Evolutionary conservation across 1,284 basidiomycete genomes (phyloP).

Genomic region (Agroathelia rolfsii): DNA sequence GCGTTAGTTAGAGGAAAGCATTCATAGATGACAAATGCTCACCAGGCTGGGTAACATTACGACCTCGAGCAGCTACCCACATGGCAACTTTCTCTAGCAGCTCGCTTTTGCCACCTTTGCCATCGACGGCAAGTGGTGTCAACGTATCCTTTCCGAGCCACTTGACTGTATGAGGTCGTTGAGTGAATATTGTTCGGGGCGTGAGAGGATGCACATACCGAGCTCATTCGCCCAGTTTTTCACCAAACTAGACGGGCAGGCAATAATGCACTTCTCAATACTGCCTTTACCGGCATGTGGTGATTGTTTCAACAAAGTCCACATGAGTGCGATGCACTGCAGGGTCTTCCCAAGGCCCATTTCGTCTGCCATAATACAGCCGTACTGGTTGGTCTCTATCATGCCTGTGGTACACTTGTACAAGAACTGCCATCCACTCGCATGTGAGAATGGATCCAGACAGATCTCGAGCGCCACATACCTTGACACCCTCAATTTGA

Average conservation of each 20-base stretch:
- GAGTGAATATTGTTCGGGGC: too few relatives aligned
- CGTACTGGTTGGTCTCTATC: constrained; percentile 86
- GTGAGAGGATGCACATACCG: constrained; percentile 35
- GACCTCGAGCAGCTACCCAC: constrained; percentile 81
- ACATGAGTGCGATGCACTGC: constrained; percentile 93
- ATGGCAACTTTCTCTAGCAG: constrained; percentile 70
- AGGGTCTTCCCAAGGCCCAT: constrained; percentile 97
- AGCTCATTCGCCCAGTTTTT: constrained; percentile 99
- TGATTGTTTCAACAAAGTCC: constrained; percentile 97
- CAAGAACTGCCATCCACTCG: constrained; percentile 66
- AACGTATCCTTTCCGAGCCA: constrained; percentile 86
- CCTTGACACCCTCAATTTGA: constrained; percentile 97
- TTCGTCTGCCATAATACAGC: constrained; percentile 98
- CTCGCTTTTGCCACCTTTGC: constrained; percentile 80
- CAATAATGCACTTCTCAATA: constrained; percentile 97
- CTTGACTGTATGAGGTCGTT: constrained; percentile 48
- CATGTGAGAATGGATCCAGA: constrained; percentile 6
- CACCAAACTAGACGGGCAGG: constrained; percentile 93
- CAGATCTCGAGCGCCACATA: constrained; percentile 22
- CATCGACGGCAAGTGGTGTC: constrained; percentile 78
- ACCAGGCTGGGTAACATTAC: constrained; percentile 88
- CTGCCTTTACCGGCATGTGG: constrained; percentile 78
- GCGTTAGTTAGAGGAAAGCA: too few relatives aligned
- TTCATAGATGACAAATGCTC: too few relatives aligned
- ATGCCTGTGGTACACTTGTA: constrained; percentile 94